phyloP scores from a whole-genome alignment of 108 stramenopile genomes.

The Poteriospumella lacustris region DNA sequence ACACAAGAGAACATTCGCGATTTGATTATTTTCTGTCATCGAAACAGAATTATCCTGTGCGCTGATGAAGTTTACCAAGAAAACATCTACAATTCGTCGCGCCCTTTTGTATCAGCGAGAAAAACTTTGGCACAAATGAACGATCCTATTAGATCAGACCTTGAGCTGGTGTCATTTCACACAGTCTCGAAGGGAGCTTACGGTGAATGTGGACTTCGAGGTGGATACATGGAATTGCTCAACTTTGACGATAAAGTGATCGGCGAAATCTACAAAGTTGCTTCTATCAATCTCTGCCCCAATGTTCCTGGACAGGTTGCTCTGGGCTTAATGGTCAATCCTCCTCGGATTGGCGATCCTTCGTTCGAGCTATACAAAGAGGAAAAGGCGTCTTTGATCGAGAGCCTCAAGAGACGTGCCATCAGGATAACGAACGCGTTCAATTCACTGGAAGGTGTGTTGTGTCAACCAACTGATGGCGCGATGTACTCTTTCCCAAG shows the following conservation, averaged over 20 bases:
- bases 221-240: conserved; percentile 11
- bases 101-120: conserved; percentile 6
- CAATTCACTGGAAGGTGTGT: conserved; percentile 8
- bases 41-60: conserved; percentile 1
- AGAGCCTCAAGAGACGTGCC: conserved; percentile 10
- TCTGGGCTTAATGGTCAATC: conserved; percentile 18
- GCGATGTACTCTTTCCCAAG: conserved; percentile 18
- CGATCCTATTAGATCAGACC: neutral
- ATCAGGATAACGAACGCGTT: neutral
- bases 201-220: conserved; percentile 19
- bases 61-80: conserved; percentile 25
- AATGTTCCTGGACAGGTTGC: conserved; percentile 22
- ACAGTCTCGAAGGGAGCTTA: conserved; percentile 10
- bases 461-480: conserved; percentile 13
- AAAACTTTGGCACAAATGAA: neutral
- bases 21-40: neutral
- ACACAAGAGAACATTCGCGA: neutral
- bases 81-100: neutral
- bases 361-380: neutral
- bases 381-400: neutral
- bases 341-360: neutral
- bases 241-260: neutral
- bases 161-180: conserved; percentile 22
- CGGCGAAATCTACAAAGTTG: conserved; percentile 9
- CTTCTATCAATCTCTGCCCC: conserved; percentile 12